Conservation (phyloP, 768 basidiomycete genomes). For the Tulasnella calospora region DNA sequence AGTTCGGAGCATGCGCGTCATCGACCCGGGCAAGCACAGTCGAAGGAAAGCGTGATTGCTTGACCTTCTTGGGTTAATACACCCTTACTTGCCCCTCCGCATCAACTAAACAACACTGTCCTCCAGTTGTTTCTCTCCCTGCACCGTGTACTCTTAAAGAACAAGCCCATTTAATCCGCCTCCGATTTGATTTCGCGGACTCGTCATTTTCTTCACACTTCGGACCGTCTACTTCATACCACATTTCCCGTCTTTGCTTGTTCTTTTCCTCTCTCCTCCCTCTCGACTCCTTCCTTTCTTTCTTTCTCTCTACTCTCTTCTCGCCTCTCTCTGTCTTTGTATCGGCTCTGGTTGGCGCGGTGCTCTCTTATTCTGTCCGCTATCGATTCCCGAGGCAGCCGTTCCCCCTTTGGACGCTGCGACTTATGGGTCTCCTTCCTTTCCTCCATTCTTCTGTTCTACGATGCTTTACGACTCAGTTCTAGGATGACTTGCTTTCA, state of each 20-base stretch:
- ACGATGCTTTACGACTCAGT: conserved; percentile 6
- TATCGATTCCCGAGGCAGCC: not conserved
- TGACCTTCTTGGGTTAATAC: not conserved
- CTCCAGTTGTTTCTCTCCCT: not conserved
- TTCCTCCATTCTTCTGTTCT: not conserved
- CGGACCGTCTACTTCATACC: conserved; percentile 13
- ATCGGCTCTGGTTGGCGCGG: conserved; percentile 18
- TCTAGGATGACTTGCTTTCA: conserved; percentile 8
- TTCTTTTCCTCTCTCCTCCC: conserved; percentile 3
- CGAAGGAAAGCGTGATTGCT: not conserved
- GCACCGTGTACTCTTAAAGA: not conserved
- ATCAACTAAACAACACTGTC: not conserved
- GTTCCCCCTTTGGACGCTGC: not conserved
- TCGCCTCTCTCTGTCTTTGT: conserved; percentile 19
- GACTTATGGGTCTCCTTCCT: not conserved
- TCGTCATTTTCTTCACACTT: conserved; percentile 2
- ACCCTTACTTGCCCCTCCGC: not conserved
- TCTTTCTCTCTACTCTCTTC: not conserved
- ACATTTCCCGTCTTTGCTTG: conserved; percentile 13
- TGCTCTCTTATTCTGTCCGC: conserved; percentile 18
- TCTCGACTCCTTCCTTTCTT: conserved; percentile 19
- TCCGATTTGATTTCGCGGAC: not conserved
- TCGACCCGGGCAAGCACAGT: not conserved
- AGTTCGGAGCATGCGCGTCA: not conserved
- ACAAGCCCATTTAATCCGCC: conserved; percentile 10